Base-by-base conservation (phyloP, 2,329 filamentous ascomycete species). In the Pyricularia sp. region DNA sequence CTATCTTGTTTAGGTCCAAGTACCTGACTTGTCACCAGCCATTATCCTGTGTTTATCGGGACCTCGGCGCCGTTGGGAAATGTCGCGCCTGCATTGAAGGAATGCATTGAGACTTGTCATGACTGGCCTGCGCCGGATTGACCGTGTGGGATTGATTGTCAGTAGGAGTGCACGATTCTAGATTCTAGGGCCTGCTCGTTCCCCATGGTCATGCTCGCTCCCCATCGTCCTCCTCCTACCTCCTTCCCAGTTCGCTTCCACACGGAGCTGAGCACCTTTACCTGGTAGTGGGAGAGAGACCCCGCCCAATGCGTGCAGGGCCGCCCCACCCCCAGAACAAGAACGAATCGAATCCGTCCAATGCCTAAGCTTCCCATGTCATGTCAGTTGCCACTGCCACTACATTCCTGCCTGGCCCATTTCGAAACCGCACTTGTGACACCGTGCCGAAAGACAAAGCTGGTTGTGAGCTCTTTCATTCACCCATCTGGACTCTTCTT, bases 391-490 rank as follows among this genome's bases (percentile, higher is more conserved):
- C 58, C 58, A 61, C 58, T 61, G n/a, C 64, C 64, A 66, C 23
- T 42, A 36, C 30, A 66, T 66, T 66, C 23, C 30, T 36, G 17
- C 74, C 74, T 71, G 76, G 71, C 67, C 69, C 75, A 71, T 72
- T 73, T 79, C 79, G 78, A 80, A 81, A 81, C 79, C 77, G 75
- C 75, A 78, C 76, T 76, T 80, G 80, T 81, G 78, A 81, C 80
- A 81, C 77, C 74, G 59, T 63, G 59, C 59, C 59, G 25, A 63
- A 23, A 63, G 59, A 63, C 59, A 17, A 63, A 63, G 59, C 59
- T 63, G 59, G 58, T 9, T 61, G 9, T 63, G 14, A 26, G 59
- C 59, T 28, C n/a, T 61, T 61, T 26, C 58, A 61, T 26, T 61
- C 58, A 25, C 25, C 23, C 58, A 26, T 26, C 2, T 9, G 23